Evolutionary conservation across 108 stramenopile species (phyloP), one percentile per base, ranked within the genome.

Genomic region (Conticribra weissflogii): DNA sequence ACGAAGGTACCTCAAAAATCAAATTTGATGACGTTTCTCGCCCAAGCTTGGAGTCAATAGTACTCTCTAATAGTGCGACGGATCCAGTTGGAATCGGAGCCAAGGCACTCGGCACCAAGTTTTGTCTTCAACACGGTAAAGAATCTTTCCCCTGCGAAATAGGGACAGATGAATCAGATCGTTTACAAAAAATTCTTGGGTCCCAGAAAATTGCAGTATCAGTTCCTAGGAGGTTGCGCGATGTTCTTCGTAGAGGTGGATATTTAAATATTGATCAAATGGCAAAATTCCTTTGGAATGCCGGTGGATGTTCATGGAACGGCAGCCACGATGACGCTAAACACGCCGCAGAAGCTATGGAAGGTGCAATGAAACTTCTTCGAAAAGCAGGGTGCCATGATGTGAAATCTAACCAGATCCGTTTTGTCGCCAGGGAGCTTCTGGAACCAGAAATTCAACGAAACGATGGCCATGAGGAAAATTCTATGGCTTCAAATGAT

Each of bases 81-180:
- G 92, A 93, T 69, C 81, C 83, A 7, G 89, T 93, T 33, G 92
- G 89, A 9, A 87, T 93, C 45, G 78, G 86, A 24, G 88, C 92
- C 56, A 89, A 89, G 70, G 89, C 89, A 16, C 68, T 93, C 29
- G 86, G 86, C 21, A 93, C 92, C 17, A 67, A 69, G 48, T 93
- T 93, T 68, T 30, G 60, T n/a, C 51, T 62, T 44, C 75, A 85
- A 50, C 83, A 87, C 61, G 86, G 89, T n/a, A 61, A 77, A 50
- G 76, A 85, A 24, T 76, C 76, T 22, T 90, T 79, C 74, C 92
- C 92, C 2, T 89, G 87, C 48, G 69, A 79, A 53, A 62, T 74
- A 19, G 78, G 73, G 12, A 69, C 84, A 0, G 78, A 90, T 54
- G 88, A 90, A 62, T 72, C 83, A 21, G 69, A 85, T 51, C 86